phyloP scores from a whole-genome alignment of 2,329 filamentous ascomycete species.

The Paraconiothyrium brasiliense region DNA sequence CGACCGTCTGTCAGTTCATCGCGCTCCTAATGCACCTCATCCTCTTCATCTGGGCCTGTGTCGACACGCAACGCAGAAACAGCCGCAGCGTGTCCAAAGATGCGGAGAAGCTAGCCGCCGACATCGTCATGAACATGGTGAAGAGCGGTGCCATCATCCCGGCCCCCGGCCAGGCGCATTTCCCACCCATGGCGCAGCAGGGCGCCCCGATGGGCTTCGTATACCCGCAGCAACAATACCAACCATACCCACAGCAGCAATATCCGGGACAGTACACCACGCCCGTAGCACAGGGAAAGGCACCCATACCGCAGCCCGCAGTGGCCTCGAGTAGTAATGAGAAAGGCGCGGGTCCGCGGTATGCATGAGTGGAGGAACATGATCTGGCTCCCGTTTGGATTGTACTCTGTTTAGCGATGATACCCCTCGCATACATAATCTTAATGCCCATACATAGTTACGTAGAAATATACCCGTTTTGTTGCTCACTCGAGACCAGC shows the following conservation, averaged over 20 bases:
- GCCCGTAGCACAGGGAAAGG: not conserved
- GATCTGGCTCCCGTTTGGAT: not conserved
- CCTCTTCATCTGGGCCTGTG: conserved; percentile 51
- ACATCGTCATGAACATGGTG: conserved; percentile 48
- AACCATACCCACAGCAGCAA: conserved; percentile 20
- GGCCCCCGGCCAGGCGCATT: conserved; percentile 29
- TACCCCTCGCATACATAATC: conserved; percentile 15
- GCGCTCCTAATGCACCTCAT: conserved; percentile 42
- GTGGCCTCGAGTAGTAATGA: conserved; percentile 26
- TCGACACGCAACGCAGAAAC: conserved; percentile 43
- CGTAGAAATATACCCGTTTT: not conserved
- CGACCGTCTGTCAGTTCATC: conserved; percentile 43
- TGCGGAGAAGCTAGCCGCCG: conserved; percentile 43
- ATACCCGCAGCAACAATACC: conserved; percentile 15
- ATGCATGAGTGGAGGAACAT: conserved; percentile 20
- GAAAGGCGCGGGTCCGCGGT: conserved; percentile 28
- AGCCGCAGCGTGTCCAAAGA: conserved; percentile 36
- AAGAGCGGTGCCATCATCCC: conserved; percentile 40
- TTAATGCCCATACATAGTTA: conserved; percentile 5
- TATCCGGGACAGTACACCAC: conserved; percentile 20
- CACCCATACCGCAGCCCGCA: conserved; percentile 5
- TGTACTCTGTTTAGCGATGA: conserved; percentile 9
- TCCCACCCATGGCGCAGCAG: conserved; percentile 22
- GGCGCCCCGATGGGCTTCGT: conserved; percentile 1
- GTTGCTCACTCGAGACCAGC: too few relatives aligned